A percentile compares a stretch with the other conserved stretches of the same genome.
Evolutionary conservation across 495 filamentous ascomycete species (phyloP).

Genomic region (Podospora conica): DNA sequence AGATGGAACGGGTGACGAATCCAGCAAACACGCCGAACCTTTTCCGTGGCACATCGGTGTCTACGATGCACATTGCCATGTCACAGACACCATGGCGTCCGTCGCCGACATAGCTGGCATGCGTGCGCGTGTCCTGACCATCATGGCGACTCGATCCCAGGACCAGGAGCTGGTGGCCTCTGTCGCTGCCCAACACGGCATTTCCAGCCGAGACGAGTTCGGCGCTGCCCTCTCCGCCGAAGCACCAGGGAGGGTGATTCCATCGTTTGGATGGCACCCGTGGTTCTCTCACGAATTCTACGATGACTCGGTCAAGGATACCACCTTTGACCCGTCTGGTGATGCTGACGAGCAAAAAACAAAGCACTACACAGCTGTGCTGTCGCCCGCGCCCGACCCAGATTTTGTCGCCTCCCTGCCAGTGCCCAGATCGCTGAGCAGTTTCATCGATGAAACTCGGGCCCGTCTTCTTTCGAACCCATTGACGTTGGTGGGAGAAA

Average conservation of each 20-base stretch:
- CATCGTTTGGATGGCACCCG: slow-evolving; percentile 96
- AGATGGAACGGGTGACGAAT: not conserved
- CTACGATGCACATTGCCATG: slow-evolving; percentile 93
- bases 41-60: slow-evolving; percentile 85
- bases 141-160: slow-evolving; percentile 83
- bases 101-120: slow-evolving; percentile 63
- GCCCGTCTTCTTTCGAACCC: slow-evolving; percentile 57
- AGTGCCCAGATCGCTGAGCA: slow-evolving; percentile 60
- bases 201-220: slow-evolving; percentile 16
- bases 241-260: slow-evolving; percentile 48
- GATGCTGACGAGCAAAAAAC: slow-evolving; percentile 42
- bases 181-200: slow-evolving; percentile 48
- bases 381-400: slow-evolving; percentile 46
- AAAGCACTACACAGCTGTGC: slow-evolving; percentile 64
- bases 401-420: slow-evolving; percentile 64
- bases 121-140: slow-evolving; percentile 68
- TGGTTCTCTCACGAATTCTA: slow-evolving; percentile 93
- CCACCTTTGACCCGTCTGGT: slow-evolving; percentile 32
- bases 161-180: slow-evolving; percentile 80
- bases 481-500: slow-evolving; percentile 73
- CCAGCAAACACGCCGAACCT: slow-evolving; percentile 15
- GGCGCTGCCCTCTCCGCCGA: slow-evolving; percentile 1
- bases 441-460: slow-evolving; percentile 59
- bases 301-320: slow-evolving; percentile 48
- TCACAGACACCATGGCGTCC: slow-evolving; percentile 88